A percentile compares a stretch with the other conserved stretches of the same genome.
Evolutionary conservation across 2,329 filamentous ascomycete species (phyloP).

Genomic region (Eurotiales sp.): DNA sequence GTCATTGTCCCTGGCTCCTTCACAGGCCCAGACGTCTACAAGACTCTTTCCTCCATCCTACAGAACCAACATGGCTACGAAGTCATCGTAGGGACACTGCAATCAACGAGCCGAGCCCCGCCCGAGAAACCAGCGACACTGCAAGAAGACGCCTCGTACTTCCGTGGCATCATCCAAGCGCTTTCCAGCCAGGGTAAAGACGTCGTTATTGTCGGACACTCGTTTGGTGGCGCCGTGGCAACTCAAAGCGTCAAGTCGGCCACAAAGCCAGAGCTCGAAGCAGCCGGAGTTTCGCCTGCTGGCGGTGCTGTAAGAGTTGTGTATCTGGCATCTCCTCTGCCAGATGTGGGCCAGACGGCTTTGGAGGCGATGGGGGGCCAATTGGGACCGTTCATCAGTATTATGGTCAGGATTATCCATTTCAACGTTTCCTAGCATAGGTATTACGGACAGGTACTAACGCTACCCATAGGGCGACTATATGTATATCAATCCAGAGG

Average conservation of each 20-base stretch:
- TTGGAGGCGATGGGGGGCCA: constrained; percentile 4
- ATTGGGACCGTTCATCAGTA: neutral
- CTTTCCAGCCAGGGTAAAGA: constrained; percentile 23
- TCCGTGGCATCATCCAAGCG: constrained; percentile 24
- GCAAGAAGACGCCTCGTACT: constrained; percentile 28
- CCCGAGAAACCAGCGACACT: constrained; percentile 25
- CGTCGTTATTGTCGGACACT: constrained; percentile 25
- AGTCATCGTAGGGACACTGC: constrained; percentile 17
- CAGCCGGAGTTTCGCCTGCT: constrained; percentile 13
- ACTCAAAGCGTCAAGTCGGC: constrained; percentile 23
- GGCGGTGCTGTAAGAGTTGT: constrained; percentile 26
- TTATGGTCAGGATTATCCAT: neutral
- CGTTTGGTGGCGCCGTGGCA: constrained; percentile 26
- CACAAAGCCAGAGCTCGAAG: constrained; percentile 19
- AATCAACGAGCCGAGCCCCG: constrained; percentile 2
- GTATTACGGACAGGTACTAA: neutral
- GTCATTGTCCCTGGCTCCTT: constrained; percentile 12
- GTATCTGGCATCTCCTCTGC: constrained; percentile 21
- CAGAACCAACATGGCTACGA: constrained; percentile 20
- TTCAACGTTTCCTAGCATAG: neutral
- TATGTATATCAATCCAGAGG: constrained; percentile 9
- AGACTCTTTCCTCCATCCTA: neutral
- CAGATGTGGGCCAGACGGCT: constrained; percentile 6
- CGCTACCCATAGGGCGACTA: constrained; percentile 12
- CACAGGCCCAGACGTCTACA: constrained; percentile 5